Conservation (phyloP, 2,329 filamentous ascomycete species). For the Diaporthe citriasiana region DNA sequence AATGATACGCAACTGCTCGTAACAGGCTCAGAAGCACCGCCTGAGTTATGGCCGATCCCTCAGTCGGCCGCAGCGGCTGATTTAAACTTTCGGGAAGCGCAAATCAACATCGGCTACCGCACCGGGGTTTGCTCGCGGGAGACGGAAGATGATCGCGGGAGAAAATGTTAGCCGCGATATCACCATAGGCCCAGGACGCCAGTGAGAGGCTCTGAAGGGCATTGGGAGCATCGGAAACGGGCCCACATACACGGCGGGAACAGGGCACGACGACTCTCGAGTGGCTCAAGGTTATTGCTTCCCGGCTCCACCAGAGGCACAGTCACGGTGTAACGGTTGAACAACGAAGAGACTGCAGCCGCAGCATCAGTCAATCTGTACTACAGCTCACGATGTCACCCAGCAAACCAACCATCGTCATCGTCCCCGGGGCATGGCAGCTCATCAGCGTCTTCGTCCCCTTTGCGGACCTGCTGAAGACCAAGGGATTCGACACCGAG, state of each 20-base stretch:
- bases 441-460: conserved; percentile 12
- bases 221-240: conserved; percentile 1
- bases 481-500: conserved; percentile 11
- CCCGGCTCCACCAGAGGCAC: neutral
- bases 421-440: conserved; percentile 38
- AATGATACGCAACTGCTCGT: neutral
- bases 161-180: neutral
- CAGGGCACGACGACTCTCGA: neutral
- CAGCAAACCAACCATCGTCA: conserved; percentile 33
- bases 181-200: conserved; percentile 6
- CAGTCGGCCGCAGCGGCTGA: neutral
- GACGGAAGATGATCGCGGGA: conserved; percentile 1
- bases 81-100: conserved; percentile 18
- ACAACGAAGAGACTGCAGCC: neutral
- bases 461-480: conserved; percentile 18
- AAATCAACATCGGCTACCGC: conserved; percentile 3
- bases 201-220: conserved; percentile 1
- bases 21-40: neutral
- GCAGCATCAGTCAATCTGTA: neutral
- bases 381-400: conserved; percentile 13
- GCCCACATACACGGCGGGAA: conserved; percentile 14
- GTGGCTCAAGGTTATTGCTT: neutral
- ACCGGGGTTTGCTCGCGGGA: neutral
- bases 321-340: neutral
- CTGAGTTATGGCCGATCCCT: neutral